Evolutionary conservation across 164 flowering plant species (phyloP).

Genomic region (Macadamia tetraphylla): DNA sequence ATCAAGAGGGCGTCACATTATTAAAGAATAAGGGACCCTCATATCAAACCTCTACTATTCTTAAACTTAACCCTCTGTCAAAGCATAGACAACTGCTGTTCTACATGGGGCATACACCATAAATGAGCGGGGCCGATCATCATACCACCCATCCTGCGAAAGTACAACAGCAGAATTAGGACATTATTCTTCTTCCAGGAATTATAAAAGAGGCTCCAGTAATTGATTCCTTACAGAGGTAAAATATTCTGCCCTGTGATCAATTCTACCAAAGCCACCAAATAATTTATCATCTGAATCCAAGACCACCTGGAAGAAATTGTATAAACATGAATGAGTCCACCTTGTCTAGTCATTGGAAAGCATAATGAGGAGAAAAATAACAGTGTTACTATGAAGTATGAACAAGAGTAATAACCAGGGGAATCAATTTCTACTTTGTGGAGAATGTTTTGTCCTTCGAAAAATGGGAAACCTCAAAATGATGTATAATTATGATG

Average conservation of each 20-base stretch:
- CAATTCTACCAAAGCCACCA: constrained; percentile 82
- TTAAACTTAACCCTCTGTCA: constrained; percentile 26
- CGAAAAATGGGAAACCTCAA: no score
- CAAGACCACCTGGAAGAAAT: constrained; percentile 59
- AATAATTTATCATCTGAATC: constrained; percentile 76
- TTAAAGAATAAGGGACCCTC: constrained; percentile 3
- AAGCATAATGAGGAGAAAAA: not conserved
- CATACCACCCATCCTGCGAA: constrained; percentile 73
- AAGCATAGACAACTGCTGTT: constrained; percentile 86
- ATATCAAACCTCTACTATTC: not conserved
- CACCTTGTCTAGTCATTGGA: not conserved
- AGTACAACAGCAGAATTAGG: not conserved
- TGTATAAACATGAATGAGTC: not conserved
- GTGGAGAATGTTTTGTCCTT: no score
- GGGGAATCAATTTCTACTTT: no score
- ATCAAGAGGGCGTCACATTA: not conserved
- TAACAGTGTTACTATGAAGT: not conserved
- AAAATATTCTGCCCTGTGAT: constrained; percentile 65
- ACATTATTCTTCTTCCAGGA: not conserved
- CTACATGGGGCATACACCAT: constrained; percentile 78
- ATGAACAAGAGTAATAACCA: no score
- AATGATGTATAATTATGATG: no score
- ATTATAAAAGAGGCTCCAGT: not conserved
- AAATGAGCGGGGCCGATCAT: constrained; percentile 72
- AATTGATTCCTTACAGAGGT: constrained; percentile 46